Base-by-base conservation (phyloP, 768 basidiomycete species). In the Boletus insuetus region DNA sequence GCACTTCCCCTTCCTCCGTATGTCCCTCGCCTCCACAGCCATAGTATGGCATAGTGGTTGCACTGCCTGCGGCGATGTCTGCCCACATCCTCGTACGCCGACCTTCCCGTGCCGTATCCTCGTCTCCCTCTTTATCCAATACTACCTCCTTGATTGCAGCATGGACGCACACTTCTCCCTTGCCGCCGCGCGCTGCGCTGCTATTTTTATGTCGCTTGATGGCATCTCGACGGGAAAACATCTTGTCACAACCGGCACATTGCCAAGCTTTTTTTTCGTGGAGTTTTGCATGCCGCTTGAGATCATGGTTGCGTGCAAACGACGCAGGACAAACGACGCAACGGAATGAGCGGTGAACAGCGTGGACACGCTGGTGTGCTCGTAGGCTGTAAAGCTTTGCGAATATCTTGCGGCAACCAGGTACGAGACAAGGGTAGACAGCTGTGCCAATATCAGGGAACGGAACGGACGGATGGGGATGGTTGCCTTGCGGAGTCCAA, bases 191-290 rank as follows among this genome's bases (percentile, higher is more conserved):
- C 35, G 71, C 70, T 55, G 78, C 78, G 32, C 76, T 79, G 43
- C 80, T 79, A 62, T 86, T 84, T 69, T 86, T 87, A 59, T 91
- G 89, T 22, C 87, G 79, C 66, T 87, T 88, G 65, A 91, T 85
- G 4, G 89, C 89, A 66, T 91, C 89, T 42, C 86, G 77, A n/a
- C 86, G 73, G 3, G 86, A 87, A 64, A 91, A 91, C 20, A 85
- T 73, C 69, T 88, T 89, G 44, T 78, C 79, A 64, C 89, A 91
- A 3, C 87, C 89, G 37, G 73, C 77, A 62, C 89, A 91, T 60
- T 84, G 81, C 82, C 82, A 91, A 24, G 85, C 86, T 58, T 80
- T 86, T 60, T 79, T 82, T 55, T 85, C 86, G 67, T 91, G 89
- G 38, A 87, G 72, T 62, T 82, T 83, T 46, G 80, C 65, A 68